phyloP scores from a whole-genome alignment of 176 grass and related monocot genomes.

The Saccharum spontaneum region DNA sequence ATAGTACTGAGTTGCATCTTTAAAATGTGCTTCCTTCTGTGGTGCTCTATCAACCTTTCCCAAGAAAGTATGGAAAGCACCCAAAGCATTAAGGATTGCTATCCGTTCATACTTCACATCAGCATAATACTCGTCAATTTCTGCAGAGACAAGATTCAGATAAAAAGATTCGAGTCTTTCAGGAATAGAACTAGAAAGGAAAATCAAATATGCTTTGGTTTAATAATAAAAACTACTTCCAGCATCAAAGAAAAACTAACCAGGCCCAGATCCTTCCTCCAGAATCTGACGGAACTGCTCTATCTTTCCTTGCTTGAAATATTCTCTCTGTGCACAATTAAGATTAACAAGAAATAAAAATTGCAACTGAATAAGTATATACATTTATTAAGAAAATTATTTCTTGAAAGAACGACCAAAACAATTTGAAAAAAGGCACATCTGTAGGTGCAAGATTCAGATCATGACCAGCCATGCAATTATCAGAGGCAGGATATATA shows the following conservation, averaged over 20 bases:
- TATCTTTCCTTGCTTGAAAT: slow-evolving; percentile 94
- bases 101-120: slow-evolving; percentile 98
- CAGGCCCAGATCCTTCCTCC: slow-evolving; percentile 95
- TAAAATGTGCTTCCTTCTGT: slow-evolving; percentile 85
- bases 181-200: slow-evolving; percentile 7
- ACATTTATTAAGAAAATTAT: background rate
- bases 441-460: background rate
- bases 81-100: slow-evolving; percentile 87
- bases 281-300: slow-evolving; percentile 93
- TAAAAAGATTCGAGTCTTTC: background rate
- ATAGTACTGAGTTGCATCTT: slow-evolving; percentile 82
- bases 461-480: background rate
- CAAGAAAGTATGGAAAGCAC: slow-evolving; percentile 81
- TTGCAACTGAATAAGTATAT: slow-evolving; percentile 9
- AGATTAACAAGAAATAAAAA: slow-evolving; percentile 25
- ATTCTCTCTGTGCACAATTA: slow-evolving; percentile 75
- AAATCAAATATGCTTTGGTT: slow-evolving; percentile 8
- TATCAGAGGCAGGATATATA: background rate
- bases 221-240: background rate
- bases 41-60: slow-evolving; percentile 72
- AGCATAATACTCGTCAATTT: slow-evolving; percentile 96
- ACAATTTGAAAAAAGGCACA: background rate
- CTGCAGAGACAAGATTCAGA: slow-evolving; percentile 43
- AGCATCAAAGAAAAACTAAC: slow-evolving; percentile 35
- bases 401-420: background rate